Base-by-base conservation (phyloP, 2,329 filamentous ascomycete genomes). In the Botrytis galanthina region DNA sequence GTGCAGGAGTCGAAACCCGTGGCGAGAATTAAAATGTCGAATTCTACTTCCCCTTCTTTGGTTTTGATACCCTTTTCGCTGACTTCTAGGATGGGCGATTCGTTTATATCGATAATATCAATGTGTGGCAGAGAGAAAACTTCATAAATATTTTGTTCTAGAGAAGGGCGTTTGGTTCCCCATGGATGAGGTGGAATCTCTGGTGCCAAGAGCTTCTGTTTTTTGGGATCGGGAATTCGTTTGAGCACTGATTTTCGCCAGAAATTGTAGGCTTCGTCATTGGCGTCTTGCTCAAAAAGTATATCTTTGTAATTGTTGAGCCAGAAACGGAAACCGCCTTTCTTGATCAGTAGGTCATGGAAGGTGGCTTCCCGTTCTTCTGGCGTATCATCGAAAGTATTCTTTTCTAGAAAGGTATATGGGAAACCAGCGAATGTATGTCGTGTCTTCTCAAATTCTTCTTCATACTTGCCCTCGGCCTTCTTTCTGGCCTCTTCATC, bases 61-160 rank as follows among this genome's bases (percentile, higher is more conserved):
- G 78, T 78, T 8, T 73, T 74, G 29, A 85, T 78, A 2, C 84
- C 84, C 0, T 77, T 79, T n/a, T 79, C 74, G 4, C 82, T 84
- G 39, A 85, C 80, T 79, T 46, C 75, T 3, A 78, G 78, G 73
- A 88, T 86, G 0, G 83, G 81, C 4, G 82, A 83, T 14, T 81
- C 77, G 18, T 83, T 84, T 26, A 87, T 75, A 63, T 85, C 81
- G 1, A 88, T 81, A 2, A 88, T 76, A 2, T 83, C 77, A 4
- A 88, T 85, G 46, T 86, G 84, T 0, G 81, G 78, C 29, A 81
- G 81, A 74, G 87, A 84, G 71, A 85, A 83, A 4, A 83, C 81
- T 74, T 88, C 86, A 75, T 85, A 88, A 77, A 86, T 88, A 59
- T 81, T 80, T 48, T 84, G 80, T 75, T 88, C 86, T 0, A 87